These are phyloP conservation scores for Myotisia sp. DNA, from an alignment of 2,329 filamentous ascomycete genomes.

Conservation along the genomic window DNA sequence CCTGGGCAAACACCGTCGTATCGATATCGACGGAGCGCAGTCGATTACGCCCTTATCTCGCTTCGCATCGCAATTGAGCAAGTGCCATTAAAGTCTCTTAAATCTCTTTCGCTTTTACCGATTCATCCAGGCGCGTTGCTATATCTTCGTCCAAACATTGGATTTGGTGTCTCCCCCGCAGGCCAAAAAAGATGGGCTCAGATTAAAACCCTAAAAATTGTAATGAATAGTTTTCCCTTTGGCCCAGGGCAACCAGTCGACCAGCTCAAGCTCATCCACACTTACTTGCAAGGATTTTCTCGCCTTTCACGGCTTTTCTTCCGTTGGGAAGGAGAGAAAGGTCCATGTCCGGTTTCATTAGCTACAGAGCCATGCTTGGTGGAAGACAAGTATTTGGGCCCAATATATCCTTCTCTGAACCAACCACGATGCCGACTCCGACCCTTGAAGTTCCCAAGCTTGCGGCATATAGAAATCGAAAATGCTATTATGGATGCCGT, in stretches of 20 bases:
- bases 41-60: conserved; percentile 82
- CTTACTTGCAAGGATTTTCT: conserved; percentile 59
- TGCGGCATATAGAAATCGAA: conserved; percentile 55
- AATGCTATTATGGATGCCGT: conserved; percentile 58
- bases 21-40: conserved; percentile 59
- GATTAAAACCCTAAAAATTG: conserved; percentile 58
- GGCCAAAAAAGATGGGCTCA: conserved; percentile 62
- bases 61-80: conserved; percentile 70
- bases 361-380: conserved; percentile 54
- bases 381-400: conserved; percentile 12
- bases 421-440: conserved; percentile 25
- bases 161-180: conserved; percentile 59
- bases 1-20: conserved; percentile 56
- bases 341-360: conserved; percentile 59
- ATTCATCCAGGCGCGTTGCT: conserved; percentile 63
- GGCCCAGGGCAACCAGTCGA: conserved; percentile 39
- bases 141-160: conserved; percentile 60
- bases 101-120: conserved; percentile 55
- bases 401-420: conserved; percentile 30
- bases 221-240: conserved; percentile 49
- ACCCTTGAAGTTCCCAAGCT: conserved; percentile 50
- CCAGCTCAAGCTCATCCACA: conserved; percentile 65
- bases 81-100: conserved; percentile 49
- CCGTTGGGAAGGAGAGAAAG: conserved; percentile 58
- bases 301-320: conserved; percentile 59